A percentile compares a stretch with the other conserved stretches of the same genome.
Evolutionary conservation across 2,329 filamentous ascomycete genomes (phyloP).

Genomic region (Ophiocordyceps camponoti-rufipedis): DNA sequence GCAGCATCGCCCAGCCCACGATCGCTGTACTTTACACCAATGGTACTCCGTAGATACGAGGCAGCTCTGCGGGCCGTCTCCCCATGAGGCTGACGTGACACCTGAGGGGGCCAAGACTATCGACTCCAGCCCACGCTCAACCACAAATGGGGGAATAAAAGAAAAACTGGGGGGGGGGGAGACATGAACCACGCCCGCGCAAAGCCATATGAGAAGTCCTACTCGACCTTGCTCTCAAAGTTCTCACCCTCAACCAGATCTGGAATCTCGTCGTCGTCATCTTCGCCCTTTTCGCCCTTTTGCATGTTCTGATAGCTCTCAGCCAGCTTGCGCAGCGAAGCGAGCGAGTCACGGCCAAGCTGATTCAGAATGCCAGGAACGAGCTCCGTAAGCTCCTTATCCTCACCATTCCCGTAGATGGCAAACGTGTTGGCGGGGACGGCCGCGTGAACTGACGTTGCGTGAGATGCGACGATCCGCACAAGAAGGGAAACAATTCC

Average conservation of each 20-base stretch:
- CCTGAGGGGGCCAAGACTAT: neutral
- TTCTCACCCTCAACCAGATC: conserved; percentile 93
- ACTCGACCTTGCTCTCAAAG: conserved; percentile 97
- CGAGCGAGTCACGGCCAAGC: conserved; percentile 93
- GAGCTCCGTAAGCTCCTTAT: conserved; percentile 99
- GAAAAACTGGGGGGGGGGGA: neutral
- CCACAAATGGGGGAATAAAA: neutral
- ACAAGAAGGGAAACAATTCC: neutral
- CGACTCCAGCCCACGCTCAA: neutral
- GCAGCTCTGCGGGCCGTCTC: neutral
- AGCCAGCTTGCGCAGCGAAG: conserved; percentile 91
- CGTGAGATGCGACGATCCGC: neutral
- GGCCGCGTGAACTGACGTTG: conserved; percentile 66
- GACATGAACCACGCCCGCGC: neutral
- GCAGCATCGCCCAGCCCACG: neutral
- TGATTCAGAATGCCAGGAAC: conserved; percentile 99
- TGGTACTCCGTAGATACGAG: neutral
- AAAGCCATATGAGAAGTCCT: conserved; percentile 18
- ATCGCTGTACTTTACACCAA: neutral
- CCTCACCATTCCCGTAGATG: conserved; percentile 96
- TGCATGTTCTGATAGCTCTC: conserved; percentile 99
- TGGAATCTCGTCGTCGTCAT: conserved; percentile 82
- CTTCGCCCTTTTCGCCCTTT: conserved; percentile 71
- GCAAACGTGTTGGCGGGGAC: conserved; percentile 98
- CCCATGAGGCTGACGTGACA: neutral